Evolutionary conservation across 2,329 filamentous ascomycete species (phyloP).

Genomic region (Fusarium kyushuense): DNA sequence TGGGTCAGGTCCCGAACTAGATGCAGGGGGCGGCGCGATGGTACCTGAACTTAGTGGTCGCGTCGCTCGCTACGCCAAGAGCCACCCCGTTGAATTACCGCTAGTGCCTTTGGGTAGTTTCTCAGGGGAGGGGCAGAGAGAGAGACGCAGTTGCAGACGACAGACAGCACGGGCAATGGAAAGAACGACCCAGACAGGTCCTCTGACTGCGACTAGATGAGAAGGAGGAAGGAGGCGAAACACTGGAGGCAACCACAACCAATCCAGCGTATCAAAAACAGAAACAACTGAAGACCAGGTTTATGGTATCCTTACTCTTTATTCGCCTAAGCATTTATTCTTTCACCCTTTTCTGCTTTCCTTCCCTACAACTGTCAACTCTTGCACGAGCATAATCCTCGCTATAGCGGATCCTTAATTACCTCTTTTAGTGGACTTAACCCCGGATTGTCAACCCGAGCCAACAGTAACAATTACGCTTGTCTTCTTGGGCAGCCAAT

Average conservation of each 20-base stretch:
- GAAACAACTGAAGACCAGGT: conserved; percentile 6
- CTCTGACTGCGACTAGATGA: conserved; percentile 3
- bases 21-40: conserved; percentile 34
- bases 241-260: conserved; percentile 6
- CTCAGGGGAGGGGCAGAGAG: conserved; percentile 32
- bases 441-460: conserved; percentile 46
- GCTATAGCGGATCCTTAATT: conserved; percentile 39
- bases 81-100: conserved; percentile 23
- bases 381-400: conserved; percentile 18
- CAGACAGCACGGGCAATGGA: conserved; percentile 1
- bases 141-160: conserved; percentile 4
- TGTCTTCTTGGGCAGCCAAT: conserved; percentile 30
- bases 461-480: conserved; percentile 43
- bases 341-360: background rate
- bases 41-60: conserved; percentile 41
- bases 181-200: background rate
- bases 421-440: conserved; percentile 41
- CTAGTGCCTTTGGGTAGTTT: conserved; percentile 6
- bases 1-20: conserved; percentile 14
- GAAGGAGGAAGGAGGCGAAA: conserved; percentile 35
- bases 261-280: conserved; percentile 9
- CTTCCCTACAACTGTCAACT: conserved; percentile 3
- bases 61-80: conserved; percentile 35
- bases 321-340: background rate
- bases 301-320: background rate